Conservation (phyloP, 148 eudicot species). For the Rheum nobile region DNA sequence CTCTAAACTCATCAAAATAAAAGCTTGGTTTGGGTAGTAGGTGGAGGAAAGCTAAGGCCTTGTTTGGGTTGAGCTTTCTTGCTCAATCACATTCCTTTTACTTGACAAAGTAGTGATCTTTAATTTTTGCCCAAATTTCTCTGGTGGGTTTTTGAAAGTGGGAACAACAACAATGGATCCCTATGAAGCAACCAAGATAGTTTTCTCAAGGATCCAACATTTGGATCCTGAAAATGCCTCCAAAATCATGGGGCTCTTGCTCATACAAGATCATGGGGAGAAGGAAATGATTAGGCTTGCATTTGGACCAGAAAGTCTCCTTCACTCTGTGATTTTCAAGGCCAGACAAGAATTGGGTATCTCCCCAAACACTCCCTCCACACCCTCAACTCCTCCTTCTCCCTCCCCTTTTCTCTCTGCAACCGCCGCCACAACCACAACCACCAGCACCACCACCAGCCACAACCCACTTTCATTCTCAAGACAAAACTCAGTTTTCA, state of each 20-base stretch:
- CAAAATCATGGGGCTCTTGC: slow-evolving; percentile 71
- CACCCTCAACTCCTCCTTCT: slow-evolving; percentile 32
- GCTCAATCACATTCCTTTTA: slow-evolving; percentile 11
- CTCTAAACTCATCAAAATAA: neutral
- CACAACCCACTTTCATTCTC: slow-evolving; percentile 18
- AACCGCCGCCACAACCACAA: neutral
- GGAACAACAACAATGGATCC: slow-evolving; percentile 41
- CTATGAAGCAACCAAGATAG: slow-evolving; percentile 81
- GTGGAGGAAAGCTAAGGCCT: slow-evolving; percentile 12
- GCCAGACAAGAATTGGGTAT: slow-evolving; percentile 61
- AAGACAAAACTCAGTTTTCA: slow-evolving; percentile 29
- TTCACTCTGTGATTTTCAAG: slow-evolving; percentile 52
- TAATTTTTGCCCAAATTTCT: neutral
- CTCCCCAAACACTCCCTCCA: slow-evolving; percentile 32
- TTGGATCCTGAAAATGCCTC: slow-evolving; percentile 84
- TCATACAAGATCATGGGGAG: slow-evolving; percentile 88
- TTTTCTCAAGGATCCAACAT: slow-evolving; percentile 58
- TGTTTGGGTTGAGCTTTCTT: slow-evolving; percentile 14
- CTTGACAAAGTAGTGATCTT: neutral
- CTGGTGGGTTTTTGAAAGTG: slow-evolving; percentile 13
- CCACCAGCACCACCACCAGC: neutral
- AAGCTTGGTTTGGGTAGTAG: slow-evolving; percentile 6
- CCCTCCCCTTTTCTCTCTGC: slow-evolving; percentile 21
- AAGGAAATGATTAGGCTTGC: slow-evolving; percentile 92
- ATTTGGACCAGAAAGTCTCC: slow-evolving; percentile 66